Conservation (phyloP, 202 grass and related monocot genomes). For the Cymbopogon flexuosus region DNA sequence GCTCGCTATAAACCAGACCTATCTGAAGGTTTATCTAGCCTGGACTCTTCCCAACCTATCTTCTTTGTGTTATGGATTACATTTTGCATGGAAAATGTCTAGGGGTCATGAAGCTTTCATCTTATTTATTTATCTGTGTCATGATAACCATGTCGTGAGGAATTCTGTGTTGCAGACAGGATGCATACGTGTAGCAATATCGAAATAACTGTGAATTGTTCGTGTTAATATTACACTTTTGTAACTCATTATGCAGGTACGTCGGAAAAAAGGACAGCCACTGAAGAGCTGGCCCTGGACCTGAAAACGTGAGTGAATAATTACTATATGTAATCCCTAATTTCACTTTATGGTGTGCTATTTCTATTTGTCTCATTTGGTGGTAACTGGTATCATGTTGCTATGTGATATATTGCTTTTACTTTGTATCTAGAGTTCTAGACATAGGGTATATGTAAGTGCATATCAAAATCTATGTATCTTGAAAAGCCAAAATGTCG, state of each 20-base stretch:
- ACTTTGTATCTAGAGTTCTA: too few relatives aligned
- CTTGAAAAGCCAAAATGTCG: not conserved
- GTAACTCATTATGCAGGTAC: constrained; percentile 49
- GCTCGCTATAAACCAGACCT: constrained; percentile 68
- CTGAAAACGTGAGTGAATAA: constrained; percentile 68
- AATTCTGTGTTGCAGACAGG: constrained; percentile 12
- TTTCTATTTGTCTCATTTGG: not conserved
- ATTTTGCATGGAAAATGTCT: constrained; percentile 8
- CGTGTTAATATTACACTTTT: constrained; percentile 24
- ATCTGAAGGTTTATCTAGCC: constrained; percentile 56
- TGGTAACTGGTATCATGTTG: constrained; percentile 18
- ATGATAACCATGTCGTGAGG: not conserved
- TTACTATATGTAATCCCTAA: not conserved
- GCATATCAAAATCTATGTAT: not conserved
- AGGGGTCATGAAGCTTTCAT: not conserved
- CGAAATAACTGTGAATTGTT: constrained; percentile 15
- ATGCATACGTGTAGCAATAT: constrained; percentile 7
- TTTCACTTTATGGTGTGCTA: constrained; percentile 5
- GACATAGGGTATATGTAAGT: not conserved
- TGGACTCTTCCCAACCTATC: not conserved
- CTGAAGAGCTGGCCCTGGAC: constrained; percentile 57
- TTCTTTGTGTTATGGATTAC: constrained; percentile 9
- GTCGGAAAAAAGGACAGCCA: constrained; percentile 40
- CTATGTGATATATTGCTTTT: not conserved
- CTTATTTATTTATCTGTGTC: not conserved